phyloP scores from a whole-genome alignment of 2,329 filamentous ascomycete species.

The Atkinsonella hypoxylon region DNA sequence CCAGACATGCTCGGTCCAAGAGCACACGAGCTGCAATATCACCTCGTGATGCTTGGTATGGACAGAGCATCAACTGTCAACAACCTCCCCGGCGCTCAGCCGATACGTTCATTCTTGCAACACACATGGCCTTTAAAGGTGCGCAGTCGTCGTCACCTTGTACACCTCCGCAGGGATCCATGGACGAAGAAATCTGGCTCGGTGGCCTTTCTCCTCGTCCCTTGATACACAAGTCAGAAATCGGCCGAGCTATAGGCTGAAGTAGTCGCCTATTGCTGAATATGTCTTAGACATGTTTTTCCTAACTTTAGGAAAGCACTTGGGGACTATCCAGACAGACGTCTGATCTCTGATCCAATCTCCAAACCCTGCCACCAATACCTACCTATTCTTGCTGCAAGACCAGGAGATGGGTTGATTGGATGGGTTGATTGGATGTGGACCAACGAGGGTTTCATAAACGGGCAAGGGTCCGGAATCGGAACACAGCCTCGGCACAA shows the following conservation, averaged over 20 bases:
- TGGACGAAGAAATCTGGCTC: conserved; percentile 32
- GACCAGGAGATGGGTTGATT: not conserved
- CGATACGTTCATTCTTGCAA: conserved; percentile 14
- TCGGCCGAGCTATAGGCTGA: conserved; percentile 43
- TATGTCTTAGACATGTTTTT: not conserved
- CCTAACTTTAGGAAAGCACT: not conserved
- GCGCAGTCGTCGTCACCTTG: conserved; percentile 31
- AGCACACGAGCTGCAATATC: conserved; percentile 35
- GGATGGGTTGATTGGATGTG: not conserved
- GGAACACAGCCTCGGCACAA: not conserved
- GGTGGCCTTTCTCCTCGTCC: conserved; percentile 39
- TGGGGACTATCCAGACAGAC: not conserved
- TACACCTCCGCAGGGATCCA: conserved; percentile 30
- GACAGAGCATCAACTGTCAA: conserved; percentile 21
- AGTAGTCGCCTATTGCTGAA: not conserved
- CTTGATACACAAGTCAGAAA: conserved; percentile 32
- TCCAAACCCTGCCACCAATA: not conserved
- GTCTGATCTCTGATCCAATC: not conserved
- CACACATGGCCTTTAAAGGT: not conserved
- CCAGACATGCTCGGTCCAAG: conserved; percentile 27
- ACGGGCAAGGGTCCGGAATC: not conserved
- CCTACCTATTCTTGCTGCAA: not conserved
- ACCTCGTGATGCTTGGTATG: conserved; percentile 26
- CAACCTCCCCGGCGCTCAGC: conserved; percentile 20
- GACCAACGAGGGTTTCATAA: conserved; percentile 1